A percentile compares a stretch with the other conserved stretches of the same genome.
Conservation (phyloP, 805 yeast genomes). For the Candida ficus region DNA sequence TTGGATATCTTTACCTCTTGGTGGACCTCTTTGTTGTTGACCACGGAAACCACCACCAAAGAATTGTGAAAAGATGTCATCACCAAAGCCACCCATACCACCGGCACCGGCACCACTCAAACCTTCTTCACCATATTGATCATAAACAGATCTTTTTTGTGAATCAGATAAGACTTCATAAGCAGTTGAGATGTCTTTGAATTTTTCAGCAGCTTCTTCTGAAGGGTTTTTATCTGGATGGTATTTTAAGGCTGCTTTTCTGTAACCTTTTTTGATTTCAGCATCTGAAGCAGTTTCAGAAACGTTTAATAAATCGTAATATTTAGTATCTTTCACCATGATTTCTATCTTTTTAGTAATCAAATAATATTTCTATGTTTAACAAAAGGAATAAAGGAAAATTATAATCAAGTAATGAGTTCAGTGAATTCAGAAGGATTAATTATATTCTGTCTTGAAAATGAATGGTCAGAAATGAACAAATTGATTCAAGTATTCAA, state of each 20-base stretch:
- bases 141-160: conserved; percentile 85
- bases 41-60: conserved; percentile 65
- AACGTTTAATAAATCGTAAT: conserved; percentile 71
- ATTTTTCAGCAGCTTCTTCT: conserved; percentile 92
- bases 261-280: conserved; percentile 77
- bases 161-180: conserved; percentile 84
- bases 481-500: neutral
- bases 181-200: conserved; percentile 85
- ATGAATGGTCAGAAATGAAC: neutral
- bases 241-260: conserved; percentile 72
- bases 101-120: conserved; percentile 65
- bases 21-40: conserved; percentile 75
- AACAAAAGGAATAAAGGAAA: neutral
- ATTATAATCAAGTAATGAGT: neutral
- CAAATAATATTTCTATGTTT: neutral
- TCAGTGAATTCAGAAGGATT: neutral
- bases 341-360: conserved; percentile 8
- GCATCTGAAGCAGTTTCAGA: conserved; percentile 60
- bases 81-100: conserved; percentile 64
- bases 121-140: conserved; percentile 91
- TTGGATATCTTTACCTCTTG: conserved; percentile 84
- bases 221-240: conserved; percentile 83
- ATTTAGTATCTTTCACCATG: conserved; percentile 80
- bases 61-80: conserved; percentile 75
- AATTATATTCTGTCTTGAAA: neutral